Evolutionary conservation across 768 basidiomycete genomes (phyloP), one percentile per base, ranked within the genome.

Genomic region (Galerina sulciceps): DNA sequence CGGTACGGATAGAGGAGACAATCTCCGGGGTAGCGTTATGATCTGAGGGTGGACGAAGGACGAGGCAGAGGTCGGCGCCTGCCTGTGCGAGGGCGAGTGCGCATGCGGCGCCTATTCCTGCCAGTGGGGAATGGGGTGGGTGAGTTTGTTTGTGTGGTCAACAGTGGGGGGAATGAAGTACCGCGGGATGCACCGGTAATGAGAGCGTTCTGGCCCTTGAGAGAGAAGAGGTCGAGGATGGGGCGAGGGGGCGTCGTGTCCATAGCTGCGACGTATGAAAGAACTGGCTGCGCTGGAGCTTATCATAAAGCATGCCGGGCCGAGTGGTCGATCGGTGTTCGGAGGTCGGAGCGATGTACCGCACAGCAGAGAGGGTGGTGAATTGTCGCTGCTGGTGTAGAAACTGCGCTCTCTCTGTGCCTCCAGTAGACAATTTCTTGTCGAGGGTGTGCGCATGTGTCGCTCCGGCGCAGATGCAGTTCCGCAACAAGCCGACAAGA

Each of bases 111-210:
- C 82, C 81, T 45, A 84, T 84, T 17, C 82, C 81, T 81, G 59
- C 11, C 45, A 46, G 48, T 26, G 46, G 36, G 14, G 17, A 43
- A 3, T 20, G 43, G 45, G 41, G 5, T 20, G 43, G 45, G 58
- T 4, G 50, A 37, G 42, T 43, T 41, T 22, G 36, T 34, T 17
- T 20, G 46, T 41, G 54, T n/a, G 3, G 18, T 49, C 17, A 34
- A 43, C 11, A n/a, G 53, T 34, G 52, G 54, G 59, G 23, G 37
- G 40, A 18, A 35, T 26, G 17, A 57, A 61, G 38, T 71, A 89
- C 90, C 91, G 72, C 91, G 80, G 20, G 89, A 86, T 34, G 87
- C 89, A 60, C 92, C 92, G 38, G 93, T 94, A 67, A 94, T 83
- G 73, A 94, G 86, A 36, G 83, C 90, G 57, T 83, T 88, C 68